Evolutionary conservation across 345 rosid species (phyloP).

Genomic region (Erodium maritimum): DNA sequence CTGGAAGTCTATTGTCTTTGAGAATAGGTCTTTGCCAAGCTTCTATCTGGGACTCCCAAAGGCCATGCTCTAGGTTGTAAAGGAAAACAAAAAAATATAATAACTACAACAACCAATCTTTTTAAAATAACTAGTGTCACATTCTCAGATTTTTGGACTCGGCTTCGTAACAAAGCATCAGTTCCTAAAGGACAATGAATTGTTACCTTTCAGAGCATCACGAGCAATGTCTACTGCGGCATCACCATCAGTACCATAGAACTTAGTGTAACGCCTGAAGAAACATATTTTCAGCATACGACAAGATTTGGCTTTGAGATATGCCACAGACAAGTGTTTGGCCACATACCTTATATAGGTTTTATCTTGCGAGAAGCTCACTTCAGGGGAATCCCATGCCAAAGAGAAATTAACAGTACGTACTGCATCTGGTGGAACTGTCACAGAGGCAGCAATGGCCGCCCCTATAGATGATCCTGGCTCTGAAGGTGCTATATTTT

Average conservation of each 20-base stretch:
- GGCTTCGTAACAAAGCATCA: too few relatives aligned
- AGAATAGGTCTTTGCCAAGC: conserved; percentile 87
- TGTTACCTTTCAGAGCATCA: conserved; percentile 73
- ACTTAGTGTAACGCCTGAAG: conserved; percentile 72
- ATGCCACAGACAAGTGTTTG: not conserved
- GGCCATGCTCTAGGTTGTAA: conserved; percentile 42
- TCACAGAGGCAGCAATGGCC: conserved; percentile 74
- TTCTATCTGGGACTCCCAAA: conserved; percentile 74
- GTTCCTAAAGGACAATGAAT: too few relatives aligned
- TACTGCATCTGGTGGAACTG: conserved; percentile 36
- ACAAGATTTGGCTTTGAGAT: not conserved
- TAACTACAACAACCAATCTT: too few relatives aligned
- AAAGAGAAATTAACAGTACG: conserved; percentile 61
- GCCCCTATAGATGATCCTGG: conserved; percentile 84
- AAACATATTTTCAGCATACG: conserved; percentile 9
- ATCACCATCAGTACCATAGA: conserved; percentile 58
- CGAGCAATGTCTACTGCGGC: conserved; percentile 69
- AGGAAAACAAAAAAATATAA: conserved; percentile 7
- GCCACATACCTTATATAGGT: conserved; percentile 49
- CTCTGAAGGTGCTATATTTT: conserved; percentile 39
- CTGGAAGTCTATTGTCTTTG: conserved; percentile 83
- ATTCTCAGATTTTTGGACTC: too few relatives aligned
- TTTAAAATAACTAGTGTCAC: too few relatives aligned
- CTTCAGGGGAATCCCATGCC: conserved; percentile 95
- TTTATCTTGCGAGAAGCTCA: conserved; percentile 46